Conservation (phyloP, 306 rosid species). For the Castanea sativa region DNA sequence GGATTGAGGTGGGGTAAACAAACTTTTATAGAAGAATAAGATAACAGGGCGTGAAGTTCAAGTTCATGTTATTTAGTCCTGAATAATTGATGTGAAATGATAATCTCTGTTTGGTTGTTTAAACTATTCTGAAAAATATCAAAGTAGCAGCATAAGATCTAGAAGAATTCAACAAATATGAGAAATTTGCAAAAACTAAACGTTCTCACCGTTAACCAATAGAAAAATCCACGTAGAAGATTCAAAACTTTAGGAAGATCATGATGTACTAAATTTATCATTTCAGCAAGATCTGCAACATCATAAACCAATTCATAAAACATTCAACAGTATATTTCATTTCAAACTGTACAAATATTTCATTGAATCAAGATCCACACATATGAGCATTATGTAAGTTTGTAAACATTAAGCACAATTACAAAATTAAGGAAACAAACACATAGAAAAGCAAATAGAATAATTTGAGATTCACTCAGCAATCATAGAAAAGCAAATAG, state of each 20-base stretch:
- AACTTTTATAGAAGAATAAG: not conserved
- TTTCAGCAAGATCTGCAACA: not conserved
- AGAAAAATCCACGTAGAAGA: constrained; percentile 6
- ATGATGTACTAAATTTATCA: not conserved
- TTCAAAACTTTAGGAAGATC: not conserved
- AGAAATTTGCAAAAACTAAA: not conserved
- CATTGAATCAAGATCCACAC: not conserved
- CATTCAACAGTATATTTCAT: not conserved
- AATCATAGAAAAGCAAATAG: too few relatives aligned
- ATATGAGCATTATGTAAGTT: not conserved
- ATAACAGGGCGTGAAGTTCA: not conserved
- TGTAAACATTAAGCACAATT: not conserved
- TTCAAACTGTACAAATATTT: not conserved
- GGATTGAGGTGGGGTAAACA: not conserved
- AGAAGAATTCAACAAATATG: not conserved
- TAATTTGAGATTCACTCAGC: too few relatives aligned
- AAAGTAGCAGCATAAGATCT: not conserved
- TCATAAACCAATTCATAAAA: not conserved
- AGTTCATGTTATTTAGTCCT: not conserved
- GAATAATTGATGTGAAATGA: not conserved
- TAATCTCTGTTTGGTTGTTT: not conserved
- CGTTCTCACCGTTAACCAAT: not conserved
- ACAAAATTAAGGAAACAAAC: not conserved
- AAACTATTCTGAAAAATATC: not conserved
- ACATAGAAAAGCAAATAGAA: not conserved